These are phyloP conservation scores for Penicillium cosmopolitanum DNA, from an alignment of 495 filamentous ascomycete species.

Conservation along the genomic window DNA sequence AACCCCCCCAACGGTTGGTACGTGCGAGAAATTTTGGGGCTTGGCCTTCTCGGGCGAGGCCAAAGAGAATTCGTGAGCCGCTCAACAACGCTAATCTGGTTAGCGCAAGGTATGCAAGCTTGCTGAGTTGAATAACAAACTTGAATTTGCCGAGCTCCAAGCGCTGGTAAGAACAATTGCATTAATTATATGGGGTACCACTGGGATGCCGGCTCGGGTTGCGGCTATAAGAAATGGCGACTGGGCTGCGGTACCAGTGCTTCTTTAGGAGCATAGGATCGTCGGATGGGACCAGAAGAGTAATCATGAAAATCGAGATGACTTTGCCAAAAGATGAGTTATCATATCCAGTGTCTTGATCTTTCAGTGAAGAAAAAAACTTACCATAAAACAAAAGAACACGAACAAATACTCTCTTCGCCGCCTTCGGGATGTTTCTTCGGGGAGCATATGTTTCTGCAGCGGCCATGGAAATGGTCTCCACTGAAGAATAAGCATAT, in stretches of 20 bases:
- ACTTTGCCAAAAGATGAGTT: conserved; percentile 7
- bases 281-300: conserved; percentile 57
- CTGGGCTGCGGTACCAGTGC: conserved; percentile 50
- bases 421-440: conserved; percentile 70
- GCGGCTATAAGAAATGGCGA: conserved; percentile 59
- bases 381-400: conserved; percentile 66
- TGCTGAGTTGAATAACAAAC: conserved; percentile 43
- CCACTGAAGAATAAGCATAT: conserved; percentile 76
- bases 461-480: conserved; percentile 59
- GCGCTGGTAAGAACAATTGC: conserved; percentile 72
- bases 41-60: conserved; percentile 39
- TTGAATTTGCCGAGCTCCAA: conserved; percentile 62
- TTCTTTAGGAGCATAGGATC: conserved; percentile 47
- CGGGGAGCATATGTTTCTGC: conserved; percentile 69
- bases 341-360: neutral
- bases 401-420: conserved; percentile 74
- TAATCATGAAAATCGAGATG: conserved; percentile 49
- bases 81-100: conserved; percentile 18
- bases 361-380: conserved; percentile 24
- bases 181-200: conserved; percentile 67
- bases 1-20: conserved; percentile 35
- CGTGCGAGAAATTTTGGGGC: conserved; percentile 37
- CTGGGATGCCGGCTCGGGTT: conserved; percentile 52
- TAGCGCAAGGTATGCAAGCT: neutral
- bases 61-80: conserved; percentile 59